Evolutionary conservation across 2,329 filamentous ascomycete genomes (phyloP).

Genomic region (Penicillium sclerotiorum): DNA sequence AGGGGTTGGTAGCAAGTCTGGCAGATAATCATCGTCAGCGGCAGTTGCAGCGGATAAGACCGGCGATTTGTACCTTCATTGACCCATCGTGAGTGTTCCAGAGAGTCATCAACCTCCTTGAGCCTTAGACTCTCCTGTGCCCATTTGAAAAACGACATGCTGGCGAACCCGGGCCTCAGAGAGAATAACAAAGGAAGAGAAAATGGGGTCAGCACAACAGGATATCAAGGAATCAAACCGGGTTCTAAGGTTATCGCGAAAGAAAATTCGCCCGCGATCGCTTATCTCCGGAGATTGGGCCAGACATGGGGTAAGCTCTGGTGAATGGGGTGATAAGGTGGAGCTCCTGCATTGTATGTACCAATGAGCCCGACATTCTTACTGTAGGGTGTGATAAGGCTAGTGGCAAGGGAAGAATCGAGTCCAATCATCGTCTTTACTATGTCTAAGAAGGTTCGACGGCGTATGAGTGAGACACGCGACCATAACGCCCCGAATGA

Average conservation of each 20-base stretch:
- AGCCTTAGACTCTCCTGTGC: neutral
- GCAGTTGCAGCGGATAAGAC: neutral
- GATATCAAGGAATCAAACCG: neutral
- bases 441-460: neutral
- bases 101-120: slow-evolving; percentile 1
- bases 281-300: slow-evolving; percentile 1
- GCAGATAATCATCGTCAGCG: neutral
- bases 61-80: slow-evolving; percentile 4
- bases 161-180: neutral
- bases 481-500: neutral
- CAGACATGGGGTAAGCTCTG: neutral
- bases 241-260: neutral
- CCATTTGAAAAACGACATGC: neutral
- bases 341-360: neutral
- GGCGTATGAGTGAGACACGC: neutral
- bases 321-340: neutral
- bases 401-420: neutral
- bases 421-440: neutral
- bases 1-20: slow-evolving; percentile 6
- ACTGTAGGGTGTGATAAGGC: neutral
- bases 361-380: neutral
- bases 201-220: neutral
- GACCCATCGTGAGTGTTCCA: slow-evolving; percentile 1
- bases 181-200: neutral
- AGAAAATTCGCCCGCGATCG: neutral